Conservation (phyloP, 1,139 yeast genomes). For the Kodamaea derodonti region DNA sequence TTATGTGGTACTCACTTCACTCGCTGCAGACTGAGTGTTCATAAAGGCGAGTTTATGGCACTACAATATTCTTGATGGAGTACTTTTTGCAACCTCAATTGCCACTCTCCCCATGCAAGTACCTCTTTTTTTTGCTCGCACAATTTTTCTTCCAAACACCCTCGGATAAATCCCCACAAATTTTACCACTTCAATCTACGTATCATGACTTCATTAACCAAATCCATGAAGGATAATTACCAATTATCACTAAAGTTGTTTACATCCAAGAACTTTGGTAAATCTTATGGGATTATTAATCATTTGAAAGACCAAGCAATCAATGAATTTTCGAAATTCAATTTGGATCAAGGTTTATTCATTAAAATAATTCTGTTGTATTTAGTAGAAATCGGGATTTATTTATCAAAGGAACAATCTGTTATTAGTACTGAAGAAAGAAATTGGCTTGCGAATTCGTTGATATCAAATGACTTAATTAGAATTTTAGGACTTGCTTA, state of each 20-base stretch:
- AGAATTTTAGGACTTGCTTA: constrained; percentile 20
- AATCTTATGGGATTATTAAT: constrained; percentile 29
- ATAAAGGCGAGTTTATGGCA: too few species aligned
- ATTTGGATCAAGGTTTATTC: constrained; percentile 27
- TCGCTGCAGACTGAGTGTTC: too few species aligned
- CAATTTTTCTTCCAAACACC: too few species aligned
- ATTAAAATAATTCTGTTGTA: constrained; percentile 35
- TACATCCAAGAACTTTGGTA: constrained; percentile 34
- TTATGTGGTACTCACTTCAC: too few species aligned
- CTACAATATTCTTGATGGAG: too few species aligned
- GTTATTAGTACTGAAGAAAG: constrained; percentile 5
- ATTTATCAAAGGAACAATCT: constrained; percentile 6
- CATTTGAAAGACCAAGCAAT: constrained; percentile 22
- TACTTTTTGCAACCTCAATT: too few species aligned
- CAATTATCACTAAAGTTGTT: constrained; percentile 38
- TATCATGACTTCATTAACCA: constrained; percentile 12
- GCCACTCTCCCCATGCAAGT: too few species aligned
- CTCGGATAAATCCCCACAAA: not conserved
- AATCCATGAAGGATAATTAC: constrained; percentile 26
- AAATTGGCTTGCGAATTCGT: constrained; percentile 11
- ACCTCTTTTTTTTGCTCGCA: too few species aligned
- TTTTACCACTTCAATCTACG: not conserved
- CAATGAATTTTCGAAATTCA: constrained; percentile 21
- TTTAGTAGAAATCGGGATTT: constrained; percentile 34
- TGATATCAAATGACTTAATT: constrained; percentile 21